These are phyloP conservation scores for Saitozyma sp. DNA, from an alignment of 768 basidiomycete species.

Conservation along the genomic window DNA sequence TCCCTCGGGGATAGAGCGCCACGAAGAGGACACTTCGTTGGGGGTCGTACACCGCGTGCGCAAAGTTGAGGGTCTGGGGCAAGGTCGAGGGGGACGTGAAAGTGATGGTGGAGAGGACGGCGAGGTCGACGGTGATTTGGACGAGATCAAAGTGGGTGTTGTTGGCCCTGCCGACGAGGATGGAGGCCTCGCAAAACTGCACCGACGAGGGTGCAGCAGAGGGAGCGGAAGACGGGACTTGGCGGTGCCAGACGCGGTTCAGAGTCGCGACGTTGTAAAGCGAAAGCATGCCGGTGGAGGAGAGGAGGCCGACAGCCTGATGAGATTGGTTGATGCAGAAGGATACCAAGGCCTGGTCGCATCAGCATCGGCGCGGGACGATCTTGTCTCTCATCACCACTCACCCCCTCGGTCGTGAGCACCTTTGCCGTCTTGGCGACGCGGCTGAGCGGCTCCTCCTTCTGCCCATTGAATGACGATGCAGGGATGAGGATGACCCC, in stretches of 20 bases:
- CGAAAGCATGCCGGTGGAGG: slow-evolving; percentile 15
- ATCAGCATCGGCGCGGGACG: slow-evolving; percentile 7
- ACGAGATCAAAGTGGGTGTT: slow-evolving; percentile 40
- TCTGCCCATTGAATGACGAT: too few relatives aligned
- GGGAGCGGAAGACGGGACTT: slow-evolving; percentile 17
- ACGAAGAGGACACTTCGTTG: slow-evolving; percentile 26
- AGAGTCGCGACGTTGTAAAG: slow-evolving; percentile 32
- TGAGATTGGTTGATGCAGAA: slow-evolving; percentile 42
- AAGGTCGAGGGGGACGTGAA: slow-evolving; percentile 20
- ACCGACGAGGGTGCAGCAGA: slow-evolving; percentile 19
- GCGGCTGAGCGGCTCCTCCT: too few relatives aligned
- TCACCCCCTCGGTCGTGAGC: slow-evolving; percentile 36
- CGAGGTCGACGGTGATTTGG: slow-evolving; percentile 34
- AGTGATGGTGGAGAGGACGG: slow-evolving; percentile 33
- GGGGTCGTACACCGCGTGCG: slow-evolving; percentile 34
- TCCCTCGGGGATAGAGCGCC: slow-evolving; percentile 25
- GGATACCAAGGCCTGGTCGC: slow-evolving; percentile 19
- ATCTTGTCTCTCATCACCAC: slow-evolving; percentile 3
- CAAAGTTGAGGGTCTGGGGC: slow-evolving; percentile 14
- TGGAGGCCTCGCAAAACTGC: slow-evolving; percentile 38
- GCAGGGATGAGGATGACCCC: too few relatives aligned
- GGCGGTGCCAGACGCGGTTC: slow-evolving; percentile 33
- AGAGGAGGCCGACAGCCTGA: slow-evolving; percentile 37
- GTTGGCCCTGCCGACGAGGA: slow-evolving; percentile 34
- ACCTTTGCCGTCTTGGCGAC: slow-evolving; percentile 17